phyloP scores from a whole-genome alignment of 2,329 filamentous ascomycete genomes.

The Fusarium annulatum region DNA sequence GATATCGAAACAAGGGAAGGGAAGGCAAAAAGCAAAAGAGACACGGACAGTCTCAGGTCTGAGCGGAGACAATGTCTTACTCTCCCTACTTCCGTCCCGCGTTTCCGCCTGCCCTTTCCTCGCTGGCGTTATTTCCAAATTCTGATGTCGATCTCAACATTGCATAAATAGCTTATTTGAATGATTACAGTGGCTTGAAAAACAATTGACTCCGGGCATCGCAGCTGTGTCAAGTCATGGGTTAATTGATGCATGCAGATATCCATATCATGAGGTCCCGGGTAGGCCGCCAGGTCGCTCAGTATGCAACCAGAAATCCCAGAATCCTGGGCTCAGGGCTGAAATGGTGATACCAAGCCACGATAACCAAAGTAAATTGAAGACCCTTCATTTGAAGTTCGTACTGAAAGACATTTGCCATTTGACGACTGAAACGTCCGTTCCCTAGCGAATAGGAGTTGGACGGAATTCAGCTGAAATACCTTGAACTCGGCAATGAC shows the following conservation, averaged over 20 bases:
- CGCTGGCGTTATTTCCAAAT: not conserved
- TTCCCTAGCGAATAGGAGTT: not conserved
- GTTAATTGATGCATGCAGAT: not conserved
- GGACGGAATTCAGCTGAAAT: constrained; percentile 8
- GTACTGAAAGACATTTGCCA: not conserved
- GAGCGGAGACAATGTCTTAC: constrained; percentile 15
- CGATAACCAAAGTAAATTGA: not conserved
- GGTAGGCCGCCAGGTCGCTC: not conserved
- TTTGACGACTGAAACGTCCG: not conserved
- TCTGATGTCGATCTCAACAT: not conserved
- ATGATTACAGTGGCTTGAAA: not conserved
- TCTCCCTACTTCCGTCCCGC: constrained; percentile 24
- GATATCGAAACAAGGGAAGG: not conserved
- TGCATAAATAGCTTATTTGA: not conserved
- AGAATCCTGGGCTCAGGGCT: not conserved
- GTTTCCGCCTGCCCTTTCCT: not conserved
- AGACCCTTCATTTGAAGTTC: constrained; percentile 5
- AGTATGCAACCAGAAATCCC: not conserved
- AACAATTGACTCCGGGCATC: not conserved
- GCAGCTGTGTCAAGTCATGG: not conserved
- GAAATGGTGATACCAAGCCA: constrained; percentile 11
- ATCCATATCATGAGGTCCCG: not conserved
- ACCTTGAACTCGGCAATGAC: constrained; percentile 7
- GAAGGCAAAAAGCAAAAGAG: not conserved
- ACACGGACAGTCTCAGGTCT: not conserved